These are phyloP conservation scores for Aegle marmelos DNA, from an alignment of 345 rosid species.

Conservation along the genomic window DNA sequence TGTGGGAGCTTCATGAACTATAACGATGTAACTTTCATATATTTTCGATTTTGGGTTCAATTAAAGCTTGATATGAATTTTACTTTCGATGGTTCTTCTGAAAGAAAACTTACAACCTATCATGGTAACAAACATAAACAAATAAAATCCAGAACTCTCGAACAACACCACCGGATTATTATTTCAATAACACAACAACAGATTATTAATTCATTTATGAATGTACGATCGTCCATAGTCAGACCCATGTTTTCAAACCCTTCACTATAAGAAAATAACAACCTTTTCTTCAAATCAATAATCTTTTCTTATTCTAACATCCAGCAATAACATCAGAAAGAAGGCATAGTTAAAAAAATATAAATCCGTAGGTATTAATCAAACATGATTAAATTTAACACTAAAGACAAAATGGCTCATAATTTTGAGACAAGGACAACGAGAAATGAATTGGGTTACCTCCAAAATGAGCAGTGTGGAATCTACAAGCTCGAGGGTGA, in stretches of 20 bases:
- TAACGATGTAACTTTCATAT: background rate
- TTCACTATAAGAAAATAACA: background rate
- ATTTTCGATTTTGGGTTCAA: background rate
- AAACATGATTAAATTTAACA: background rate
- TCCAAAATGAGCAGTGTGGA: constrained; percentile 94
- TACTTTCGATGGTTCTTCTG: background rate
- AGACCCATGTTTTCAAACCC: background rate
- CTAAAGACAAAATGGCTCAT: background rate
- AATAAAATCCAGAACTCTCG: background rate
- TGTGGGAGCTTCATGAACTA: background rate
- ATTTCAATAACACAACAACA: background rate
- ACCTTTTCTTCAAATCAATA: background rate
- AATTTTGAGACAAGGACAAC: background rate
- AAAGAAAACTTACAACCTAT: background rate
- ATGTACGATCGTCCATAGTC: background rate
- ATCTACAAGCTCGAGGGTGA: constrained; percentile 71
- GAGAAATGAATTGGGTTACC: constrained; percentile 37
- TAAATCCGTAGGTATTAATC: background rate
- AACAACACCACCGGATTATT: background rate
- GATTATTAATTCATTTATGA: background rate
- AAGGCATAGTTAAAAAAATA: too few species aligned
- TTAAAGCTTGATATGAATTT: background rate
- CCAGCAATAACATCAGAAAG: background rate
- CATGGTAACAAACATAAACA: background rate
- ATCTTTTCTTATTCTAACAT: background rate